Conservation (phyloP, 148 eudicot species). For the Gaultheria prostrata region DNA sequence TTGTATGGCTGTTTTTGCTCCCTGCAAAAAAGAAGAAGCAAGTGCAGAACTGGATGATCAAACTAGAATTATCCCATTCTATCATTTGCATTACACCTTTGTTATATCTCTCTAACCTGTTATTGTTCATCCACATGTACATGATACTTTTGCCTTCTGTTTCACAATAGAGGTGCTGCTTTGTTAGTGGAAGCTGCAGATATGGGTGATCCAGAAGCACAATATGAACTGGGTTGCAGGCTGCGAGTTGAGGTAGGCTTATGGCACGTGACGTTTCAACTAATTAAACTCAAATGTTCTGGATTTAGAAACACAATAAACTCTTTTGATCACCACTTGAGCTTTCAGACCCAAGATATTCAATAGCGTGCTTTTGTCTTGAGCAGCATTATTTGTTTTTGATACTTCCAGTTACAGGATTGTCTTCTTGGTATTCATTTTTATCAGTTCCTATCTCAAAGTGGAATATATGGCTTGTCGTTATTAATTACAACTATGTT, state of each 20-base stretch:
- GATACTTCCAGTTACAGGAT: neutral
- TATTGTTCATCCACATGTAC: neutral
- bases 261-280: neutral
- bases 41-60: neutral
- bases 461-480: neutral
- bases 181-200: constrained; percentile 96
- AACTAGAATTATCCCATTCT: neutral
- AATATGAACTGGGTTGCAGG: constrained; percentile 66
- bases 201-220: constrained; percentile 91
- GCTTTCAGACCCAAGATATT: neutral
- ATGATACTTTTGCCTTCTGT: constrained; percentile 9
- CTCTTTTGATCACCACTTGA: neutral
- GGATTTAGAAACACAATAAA: neutral
- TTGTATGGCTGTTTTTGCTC: neutral
- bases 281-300: neutral
- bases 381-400: neutral
- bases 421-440: neutral
- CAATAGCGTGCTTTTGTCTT: neutral
- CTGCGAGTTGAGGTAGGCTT: constrained; percentile 74
- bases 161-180: constrained; percentile 73
- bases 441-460: neutral
- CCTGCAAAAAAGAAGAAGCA: neutral
- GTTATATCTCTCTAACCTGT: neutral
- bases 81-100: neutral
- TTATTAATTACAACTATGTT: neutral